phyloP scores from a whole-genome alignment of 208 protist species.

The Acanthamoeba castellanii region DNA sequence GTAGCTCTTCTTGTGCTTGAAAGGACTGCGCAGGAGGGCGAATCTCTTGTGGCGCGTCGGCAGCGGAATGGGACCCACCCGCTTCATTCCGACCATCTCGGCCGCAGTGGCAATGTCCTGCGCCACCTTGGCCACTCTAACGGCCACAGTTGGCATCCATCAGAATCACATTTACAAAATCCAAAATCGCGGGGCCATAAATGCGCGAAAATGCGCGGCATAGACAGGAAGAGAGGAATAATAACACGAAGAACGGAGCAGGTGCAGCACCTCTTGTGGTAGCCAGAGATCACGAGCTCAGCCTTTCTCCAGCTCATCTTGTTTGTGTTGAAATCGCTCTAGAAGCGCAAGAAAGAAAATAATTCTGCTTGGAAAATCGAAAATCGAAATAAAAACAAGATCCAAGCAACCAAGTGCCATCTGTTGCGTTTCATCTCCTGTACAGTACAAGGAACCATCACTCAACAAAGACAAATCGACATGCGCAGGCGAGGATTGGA shows the following conservation, averaged over 20 bases:
- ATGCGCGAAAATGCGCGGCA: neutral
- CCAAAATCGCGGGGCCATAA: neutral
- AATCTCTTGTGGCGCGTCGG: slow-evolving; percentile 33
- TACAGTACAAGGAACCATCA: neutral
- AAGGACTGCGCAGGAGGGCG: slow-evolving; percentile 37
- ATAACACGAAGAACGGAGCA: too few species aligned
- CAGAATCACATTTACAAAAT: neutral
- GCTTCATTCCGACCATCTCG: slow-evolving; percentile 51
- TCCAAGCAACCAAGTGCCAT: too few species aligned
- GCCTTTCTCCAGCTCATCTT: slow-evolving; percentile 27
- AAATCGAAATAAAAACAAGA: neutral
- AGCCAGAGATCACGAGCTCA: slow-evolving; percentile 6
- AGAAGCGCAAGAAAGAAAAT: neutral
- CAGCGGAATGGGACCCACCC: neutral
- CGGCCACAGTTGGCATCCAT: too few species aligned
- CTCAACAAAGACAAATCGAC: too few species aligned
- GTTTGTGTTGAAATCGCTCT: neutral
- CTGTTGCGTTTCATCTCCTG: too few species aligned
- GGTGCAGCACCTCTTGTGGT: slow-evolving; percentile 24
- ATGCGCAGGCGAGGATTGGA: neutral
- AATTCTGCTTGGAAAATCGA: neutral
- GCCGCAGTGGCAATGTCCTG: slow-evolving; percentile 46
- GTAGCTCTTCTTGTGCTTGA: slow-evolving; percentile 67
- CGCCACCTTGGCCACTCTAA: slow-evolving; percentile 57
- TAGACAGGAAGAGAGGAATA: neutral